These are phyloP conservation scores for Curvularia hawaiiensis DNA, from an alignment of 2,329 filamentous ascomycete species.

Conservation along the genomic window DNA sequence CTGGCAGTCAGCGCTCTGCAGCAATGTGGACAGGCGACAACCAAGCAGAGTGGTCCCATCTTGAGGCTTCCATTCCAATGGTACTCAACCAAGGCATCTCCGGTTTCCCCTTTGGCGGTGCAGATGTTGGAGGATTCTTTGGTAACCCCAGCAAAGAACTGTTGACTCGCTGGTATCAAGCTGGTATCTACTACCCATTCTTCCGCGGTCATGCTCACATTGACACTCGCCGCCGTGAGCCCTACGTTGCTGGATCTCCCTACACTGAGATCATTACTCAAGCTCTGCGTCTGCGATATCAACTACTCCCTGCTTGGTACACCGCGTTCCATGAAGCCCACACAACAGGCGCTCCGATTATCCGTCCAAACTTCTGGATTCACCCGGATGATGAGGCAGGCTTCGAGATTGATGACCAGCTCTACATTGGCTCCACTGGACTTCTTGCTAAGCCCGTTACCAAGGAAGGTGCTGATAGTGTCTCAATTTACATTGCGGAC, in stretches of 20 bases:
- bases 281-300: slow-evolving; percentile 86
- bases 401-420: slow-evolving; percentile 90
- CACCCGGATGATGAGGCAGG: slow-evolving; percentile 84
- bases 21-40: slow-evolving; percentile 99
- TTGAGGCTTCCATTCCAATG: slow-evolving; percentile 92
- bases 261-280: slow-evolving; percentile 86
- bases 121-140: slow-evolving; percentile 97
- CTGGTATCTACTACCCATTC: slow-evolving; percentile 96
- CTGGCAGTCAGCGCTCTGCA: slow-evolving; percentile 85
- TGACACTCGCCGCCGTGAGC: slow-evolving; percentile 90
- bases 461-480: slow-evolving; percentile 71
- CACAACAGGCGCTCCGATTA: slow-evolving; percentile 80
- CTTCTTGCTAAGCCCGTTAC: slow-evolving; percentile 92
- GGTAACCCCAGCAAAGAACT: slow-evolving; percentile 94
- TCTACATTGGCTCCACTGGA: slow-evolving; percentile 87
- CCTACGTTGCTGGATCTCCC: slow-evolving; percentile 84
- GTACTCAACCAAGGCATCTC: slow-evolving; percentile 88
- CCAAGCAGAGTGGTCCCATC: slow-evolving; percentile 88
- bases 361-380: slow-evolving; percentile 91
- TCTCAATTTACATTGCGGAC: slow-evolving; percentile 86
- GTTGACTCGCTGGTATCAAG: slow-evolving; percentile 93
- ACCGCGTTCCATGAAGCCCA: slow-evolving; percentile 93
- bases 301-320: slow-evolving; percentile 91
- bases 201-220: slow-evolving; percentile 98
- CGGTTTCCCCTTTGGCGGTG: slow-evolving; percentile 91